A percentile compares a stretch with the other conserved stretches of the same genome.
Conservation (phyloP, 805 yeast genomes). For the Candida adriatica region DNA sequence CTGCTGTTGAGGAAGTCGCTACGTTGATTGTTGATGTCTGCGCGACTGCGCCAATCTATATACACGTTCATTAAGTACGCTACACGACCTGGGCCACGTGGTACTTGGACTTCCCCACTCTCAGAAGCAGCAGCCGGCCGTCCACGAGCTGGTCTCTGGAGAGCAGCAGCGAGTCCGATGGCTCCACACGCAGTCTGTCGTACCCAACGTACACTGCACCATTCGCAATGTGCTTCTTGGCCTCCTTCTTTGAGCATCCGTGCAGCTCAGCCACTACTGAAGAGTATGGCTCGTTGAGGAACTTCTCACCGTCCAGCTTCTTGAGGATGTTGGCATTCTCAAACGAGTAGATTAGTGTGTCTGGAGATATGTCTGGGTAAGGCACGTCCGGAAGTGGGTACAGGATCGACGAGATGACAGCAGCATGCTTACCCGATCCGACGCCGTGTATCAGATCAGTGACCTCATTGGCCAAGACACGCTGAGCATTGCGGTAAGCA, state of each 20-base stretch:
- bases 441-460: slow-evolving; percentile 84
- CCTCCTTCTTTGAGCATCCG: slow-evolving; percentile 47
- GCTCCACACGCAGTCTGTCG: slow-evolving; percentile 45
- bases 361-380: slow-evolving; percentile 39
- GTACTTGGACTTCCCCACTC: slow-evolving; percentile 71
- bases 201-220: slow-evolving; percentile 74
- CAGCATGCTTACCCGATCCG: slow-evolving; percentile 65
- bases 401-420: slow-evolving; percentile 56
- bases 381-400: slow-evolving; percentile 53
- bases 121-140: slow-evolving; percentile 51
- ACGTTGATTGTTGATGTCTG: no score
- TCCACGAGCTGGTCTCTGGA: slow-evolving; percentile 49
- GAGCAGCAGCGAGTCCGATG: slow-evolving; percentile 43
- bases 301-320: slow-evolving; percentile 27
- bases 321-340: slow-evolving; percentile 48
- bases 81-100: slow-evolving; percentile 38
- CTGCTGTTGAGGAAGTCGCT: no score
- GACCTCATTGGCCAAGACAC: slow-evolving; percentile 72
- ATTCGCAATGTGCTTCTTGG: slow-evolving; percentile 51
- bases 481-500: slow-evolving; percentile 66
- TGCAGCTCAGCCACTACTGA: slow-evolving; percentile 43
- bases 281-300: slow-evolving; percentile 38
- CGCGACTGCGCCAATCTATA: no score
- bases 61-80: no score
- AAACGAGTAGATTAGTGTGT: slow-evolving; percentile 49